Base-by-base conservation (phyloP, 257 asterid genomes). In the Solanum tacnaense region DNA sequence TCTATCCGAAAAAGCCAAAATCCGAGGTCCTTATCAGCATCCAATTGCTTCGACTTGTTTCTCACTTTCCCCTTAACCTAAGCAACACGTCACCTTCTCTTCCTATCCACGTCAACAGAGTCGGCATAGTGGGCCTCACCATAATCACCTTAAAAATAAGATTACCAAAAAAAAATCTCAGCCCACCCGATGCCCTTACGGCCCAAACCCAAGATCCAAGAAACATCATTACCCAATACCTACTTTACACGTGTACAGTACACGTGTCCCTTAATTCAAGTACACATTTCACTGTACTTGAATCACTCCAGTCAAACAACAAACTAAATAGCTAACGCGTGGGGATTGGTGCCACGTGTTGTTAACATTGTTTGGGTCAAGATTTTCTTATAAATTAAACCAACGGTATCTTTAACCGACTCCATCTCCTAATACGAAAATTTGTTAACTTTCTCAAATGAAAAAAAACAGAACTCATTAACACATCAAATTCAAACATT, bases 191-290 rank as follows among this genome's bases (percentile, higher is more conserved):
- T 15, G 34, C 36, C 65, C 3, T 4, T 35, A 10, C 41, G 82
- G 79, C 84, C 89, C 41, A 44, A 87, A 83, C 88, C 83, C 84
- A 65, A 4, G 73, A 83, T 90, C 92, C 76, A 83, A 84, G 92
- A 91, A 92, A 73, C 91, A 65, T 81, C 91, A 15, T 25, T 86
- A 20, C 12, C 93, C 94, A 92, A 85, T 89, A 7, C 20, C 2
- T 9, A 3, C 34, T 0, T 13, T n/a, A 15, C 87, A 86, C 93
- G 95, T 92, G 94, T 91, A 89, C 60, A 1, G 13, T 27, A 15
- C 87, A 86, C 93, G 95, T 92, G 94, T 91, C 93, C 2, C 5
- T 70, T 60, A 86, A 34, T 15, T 8, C 7, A 49, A 44, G 84
- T 89, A 68, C 86, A 78, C 86, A 78, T 39, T 12, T 23, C 46